phyloP scores from a whole-genome alignment of 768 basidiomycete genomes.

The Trametes cingulata region DNA sequence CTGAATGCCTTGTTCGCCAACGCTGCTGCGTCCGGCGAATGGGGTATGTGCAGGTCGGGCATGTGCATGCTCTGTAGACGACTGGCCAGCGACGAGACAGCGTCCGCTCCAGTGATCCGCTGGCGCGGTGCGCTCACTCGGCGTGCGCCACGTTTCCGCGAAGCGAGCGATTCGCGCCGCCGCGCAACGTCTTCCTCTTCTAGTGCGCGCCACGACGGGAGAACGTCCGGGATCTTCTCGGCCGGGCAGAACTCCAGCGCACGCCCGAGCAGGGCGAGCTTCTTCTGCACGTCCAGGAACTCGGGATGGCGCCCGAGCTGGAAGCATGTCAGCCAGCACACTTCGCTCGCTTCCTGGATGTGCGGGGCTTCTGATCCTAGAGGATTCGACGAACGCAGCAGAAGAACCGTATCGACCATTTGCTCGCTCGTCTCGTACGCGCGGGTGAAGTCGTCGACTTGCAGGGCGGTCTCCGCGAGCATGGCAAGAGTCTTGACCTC shows the following conservation, averaged over 20 bases:
- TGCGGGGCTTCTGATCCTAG: slow-evolving; percentile 38
- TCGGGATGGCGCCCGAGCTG: slow-evolving; percentile 84
- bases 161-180: slow-evolving; percentile 46
- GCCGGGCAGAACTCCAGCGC: slow-evolving; percentile 87
- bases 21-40: slow-evolving; percentile 77
- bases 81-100: slow-evolving; percentile 49
- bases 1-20: slow-evolving; percentile 79
- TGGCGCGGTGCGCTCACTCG: slow-evolving; percentile 1
- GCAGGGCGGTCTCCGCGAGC: slow-evolving; percentile 86
- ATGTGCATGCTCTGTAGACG: slow-evolving; percentile 68
- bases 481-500: slow-evolving; percentile 85
- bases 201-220: slow-evolving; percentile 72
- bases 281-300: slow-evolving; percentile 65
- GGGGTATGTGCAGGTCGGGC: slow-evolving; percentile 68
- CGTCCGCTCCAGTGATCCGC: slow-evolving; percentile 23
- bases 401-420: slow-evolving; percentile 67
- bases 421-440: slow-evolving; percentile 71
- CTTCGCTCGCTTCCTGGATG: slow-evolving; percentile 65
- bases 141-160: slow-evolving; percentile 25
- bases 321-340: slow-evolving; percentile 90
- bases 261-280: slow-evolving; percentile 71
- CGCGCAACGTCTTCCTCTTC: slow-evolving; percentile 63
- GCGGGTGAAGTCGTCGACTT: slow-evolving; percentile 73
- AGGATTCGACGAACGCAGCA: slow-evolving; percentile 42
- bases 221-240: slow-evolving; percentile 75